These are phyloP conservation scores for Euphrasia confusa DNA, from an alignment of 257 asterid genomes.

Conservation along the genomic window DNA sequence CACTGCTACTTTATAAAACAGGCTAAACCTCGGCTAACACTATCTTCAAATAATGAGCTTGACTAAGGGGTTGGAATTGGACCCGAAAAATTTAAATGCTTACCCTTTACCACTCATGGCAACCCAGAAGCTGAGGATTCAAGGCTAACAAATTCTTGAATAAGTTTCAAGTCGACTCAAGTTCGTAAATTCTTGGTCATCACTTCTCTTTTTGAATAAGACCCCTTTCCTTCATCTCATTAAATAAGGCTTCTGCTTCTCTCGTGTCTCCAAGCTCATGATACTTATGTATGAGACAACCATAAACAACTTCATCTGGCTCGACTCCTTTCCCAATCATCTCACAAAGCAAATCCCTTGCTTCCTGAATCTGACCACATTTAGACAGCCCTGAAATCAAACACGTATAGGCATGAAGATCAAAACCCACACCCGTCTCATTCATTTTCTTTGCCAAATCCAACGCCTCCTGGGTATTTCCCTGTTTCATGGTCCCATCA, in stretches of 20 bases:
- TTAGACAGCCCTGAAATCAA: conserved; percentile 71
- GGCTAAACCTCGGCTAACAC: background rate
- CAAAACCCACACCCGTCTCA: conserved; percentile 57
- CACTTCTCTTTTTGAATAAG: conserved; percentile 34
- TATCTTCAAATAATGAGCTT: background rate
- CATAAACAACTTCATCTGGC: conserved; percentile 71
- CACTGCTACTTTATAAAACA: background rate
- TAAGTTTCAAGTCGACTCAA: conserved; percentile 20
- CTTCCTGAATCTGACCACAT: conserved; percentile 55
- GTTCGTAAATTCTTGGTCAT: conserved; percentile 27
- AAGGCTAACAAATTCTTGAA: conserved; percentile 19
- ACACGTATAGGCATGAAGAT: conserved; percentile 72
- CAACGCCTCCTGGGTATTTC: conserved; percentile 62
- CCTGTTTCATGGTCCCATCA: conserved; percentile 62
- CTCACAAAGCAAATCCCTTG: conserved; percentile 58
- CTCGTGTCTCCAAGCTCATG: conserved; percentile 50
- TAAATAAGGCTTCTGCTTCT: conserved; percentile 57
- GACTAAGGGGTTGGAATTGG: conserved; percentile 13
- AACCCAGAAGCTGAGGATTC: conserved; percentile 20
- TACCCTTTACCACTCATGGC: conserved; percentile 21
- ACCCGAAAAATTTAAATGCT: conserved; percentile 2
- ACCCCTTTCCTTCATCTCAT: conserved; percentile 63
- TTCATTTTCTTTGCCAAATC: conserved; percentile 56
- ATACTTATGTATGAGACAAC: conserved; percentile 65
- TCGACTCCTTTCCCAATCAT: conserved; percentile 68